These are phyloP conservation scores for Aspergillus hancockii DNA, from an alignment of 495 filamentous ascomycete genomes.

Conservation along the genomic window DNA sequence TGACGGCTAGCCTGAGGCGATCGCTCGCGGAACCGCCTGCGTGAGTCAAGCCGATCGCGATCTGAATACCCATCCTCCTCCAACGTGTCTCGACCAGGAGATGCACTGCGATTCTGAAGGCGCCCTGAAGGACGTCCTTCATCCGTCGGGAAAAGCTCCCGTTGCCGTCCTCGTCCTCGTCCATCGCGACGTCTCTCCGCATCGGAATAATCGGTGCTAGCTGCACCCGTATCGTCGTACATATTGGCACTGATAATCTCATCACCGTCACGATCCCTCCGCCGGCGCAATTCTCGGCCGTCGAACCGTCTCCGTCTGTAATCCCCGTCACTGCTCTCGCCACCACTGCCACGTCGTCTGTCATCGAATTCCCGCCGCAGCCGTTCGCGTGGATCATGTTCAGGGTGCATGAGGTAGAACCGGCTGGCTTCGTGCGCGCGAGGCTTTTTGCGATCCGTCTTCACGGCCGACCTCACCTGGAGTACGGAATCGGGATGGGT, in stretches of 20 bases:
- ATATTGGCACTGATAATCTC: constrained; percentile 68
- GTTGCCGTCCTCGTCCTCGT: constrained; percentile 28
- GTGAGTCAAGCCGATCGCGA: constrained; percentile 30
- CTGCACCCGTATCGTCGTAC: constrained; percentile 63
- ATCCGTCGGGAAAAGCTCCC: constrained; percentile 56
- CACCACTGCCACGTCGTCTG: constrained; percentile 54
- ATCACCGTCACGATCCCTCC: constrained; percentile 51
- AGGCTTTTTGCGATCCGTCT: constrained; percentile 74
- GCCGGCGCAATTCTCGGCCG: constrained; percentile 54
- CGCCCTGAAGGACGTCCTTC: constrained; percentile 37
- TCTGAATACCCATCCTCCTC: constrained; percentile 56
- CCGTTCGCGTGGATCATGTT: constrained; percentile 80
- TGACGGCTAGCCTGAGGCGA: constrained; percentile 33
- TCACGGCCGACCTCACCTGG: constrained; percentile 70
- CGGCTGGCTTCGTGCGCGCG: constrained; percentile 78
- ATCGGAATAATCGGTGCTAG: constrained; percentile 32
- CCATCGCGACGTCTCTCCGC: constrained; percentile 30
- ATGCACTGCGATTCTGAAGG: constrained; percentile 68
- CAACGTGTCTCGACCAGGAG: constrained; percentile 63
- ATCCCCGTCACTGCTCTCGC: constrained; percentile 60
- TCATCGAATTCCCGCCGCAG: constrained; percentile 51
- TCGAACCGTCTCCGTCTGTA: constrained; percentile 59
- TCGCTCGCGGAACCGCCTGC: constrained; percentile 45
- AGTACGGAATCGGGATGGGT: constrained; percentile 69
- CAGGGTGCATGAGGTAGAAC: constrained; percentile 88